Base-by-base conservation (phyloP, 2,329 filamentous ascomycete species). In the Biscogniauxia mediterranea region DNA sequence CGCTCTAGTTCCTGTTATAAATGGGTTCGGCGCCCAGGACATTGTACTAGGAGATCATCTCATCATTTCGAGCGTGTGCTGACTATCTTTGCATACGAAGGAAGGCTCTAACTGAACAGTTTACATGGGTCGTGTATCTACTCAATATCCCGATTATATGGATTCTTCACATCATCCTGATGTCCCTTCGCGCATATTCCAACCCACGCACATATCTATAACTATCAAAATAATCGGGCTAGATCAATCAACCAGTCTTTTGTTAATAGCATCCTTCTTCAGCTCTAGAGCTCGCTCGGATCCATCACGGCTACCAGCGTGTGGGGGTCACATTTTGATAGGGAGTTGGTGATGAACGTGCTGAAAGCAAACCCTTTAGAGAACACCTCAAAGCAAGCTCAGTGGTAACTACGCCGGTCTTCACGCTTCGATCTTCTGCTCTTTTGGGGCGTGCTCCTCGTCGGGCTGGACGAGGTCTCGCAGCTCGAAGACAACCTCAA, bases 401-500 rank as follows among this genome's bases (percentile, higher is more conserved):
- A 7, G 6, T n/a, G 15, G 17, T 11, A n/a, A 46, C 38, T 46
- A 46, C 15, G 38, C 17, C 13, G 11, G 17, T 8, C 46, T 65
- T 66, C 57, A 65, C 61, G 46, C 55, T 61, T 38, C 56, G 5
- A n/a, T 21, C 15, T 19, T 20, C 7, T 32, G 17, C 17, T 23
- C 54, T 32, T 25, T n/a, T 19, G 1, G 32, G 15, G n/a, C 32
- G 6, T 50, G 21, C 17, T 26, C 58, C 60, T 52, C 57, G 56
- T 72, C 68, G 8, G 78, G 77, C 63, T 75, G 72, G 1, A 83
- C 76, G 21, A 84, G 65, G 2, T 80, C 73, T 51, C 81, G 74
- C 54, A 77, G 60, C 54, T 76, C 71, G 56, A 84, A 83, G 52
- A 73, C 74, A 17, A 78, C 77, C 61, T 78, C 73, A 66, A 86